A percentile compares a stretch with the other conserved stretches of the same genome.
These are phyloP conservation scores for Leccinum subgranulosum DNA, from an alignment of 768 basidiomycete genomes.

Conservation along the genomic window DNA sequence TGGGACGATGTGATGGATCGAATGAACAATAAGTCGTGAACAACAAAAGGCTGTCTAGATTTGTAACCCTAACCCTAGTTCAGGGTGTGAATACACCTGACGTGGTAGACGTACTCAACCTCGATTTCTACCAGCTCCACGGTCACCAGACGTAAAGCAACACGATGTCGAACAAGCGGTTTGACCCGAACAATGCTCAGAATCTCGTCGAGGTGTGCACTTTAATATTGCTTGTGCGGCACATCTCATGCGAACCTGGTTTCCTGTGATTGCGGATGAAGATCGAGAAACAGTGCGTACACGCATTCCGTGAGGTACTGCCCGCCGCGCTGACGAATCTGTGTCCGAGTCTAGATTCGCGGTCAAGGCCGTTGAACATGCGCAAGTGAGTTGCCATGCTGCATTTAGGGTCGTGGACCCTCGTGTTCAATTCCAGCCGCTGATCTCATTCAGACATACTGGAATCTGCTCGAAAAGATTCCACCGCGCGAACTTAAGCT, in stretches of 20 bases:
- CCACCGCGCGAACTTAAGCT: conserved; percentile 72
- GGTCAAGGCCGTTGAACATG: conserved; percentile 95
- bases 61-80: conserved; percentile 25
- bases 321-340: conserved; percentile 10
- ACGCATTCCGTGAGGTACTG: neutral
- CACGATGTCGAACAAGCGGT: conserved; percentile 49
- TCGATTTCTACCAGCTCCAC: neutral
- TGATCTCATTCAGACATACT: conserved; percentile 69
- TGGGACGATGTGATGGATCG: neutral
- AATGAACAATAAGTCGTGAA: neutral
- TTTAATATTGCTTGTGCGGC: conserved; percentile 2
- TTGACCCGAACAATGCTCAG: conserved; percentile 90
- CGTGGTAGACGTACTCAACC: neutral
- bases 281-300: conserved; percentile 94
- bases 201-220: conserved; percentile 78
- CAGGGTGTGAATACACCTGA: conserved; percentile 1
- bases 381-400: conserved; percentile 62
- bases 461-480: conserved; percentile 86
- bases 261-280: conserved; percentile 29
- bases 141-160: conserved; percentile 18
- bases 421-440: conserved; percentile 6
- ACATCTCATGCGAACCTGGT: conserved; percentile 12
- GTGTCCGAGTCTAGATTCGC: conserved; percentile 25
- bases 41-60: neutral
- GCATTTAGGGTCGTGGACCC: neutral